Percentiles rank a stretch among this genome's conserved stretches.
These are phyloP conservation scores for Fusarium staphyleae DNA, from an alignment of 2,329 filamentous ascomycete genomes.

Conservation along the genomic window DNA sequence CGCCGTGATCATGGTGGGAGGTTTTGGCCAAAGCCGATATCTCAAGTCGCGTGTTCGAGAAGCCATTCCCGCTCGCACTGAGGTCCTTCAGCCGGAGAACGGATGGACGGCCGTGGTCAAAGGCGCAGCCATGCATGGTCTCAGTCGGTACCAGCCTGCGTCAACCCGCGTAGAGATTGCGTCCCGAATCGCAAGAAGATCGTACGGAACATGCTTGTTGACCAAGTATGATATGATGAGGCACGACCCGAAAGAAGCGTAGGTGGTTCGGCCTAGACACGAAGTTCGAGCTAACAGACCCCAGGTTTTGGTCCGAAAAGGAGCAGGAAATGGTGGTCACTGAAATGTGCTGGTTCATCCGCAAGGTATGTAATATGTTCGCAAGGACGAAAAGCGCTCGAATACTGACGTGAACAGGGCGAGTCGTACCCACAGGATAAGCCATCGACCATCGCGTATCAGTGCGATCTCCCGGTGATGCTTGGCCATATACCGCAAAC, in stretches of 20 bases:
- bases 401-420: constrained; percentile 39
- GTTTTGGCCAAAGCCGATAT: constrained; percentile 56
- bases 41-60: constrained; percentile 51
- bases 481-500: constrained; percentile 47
- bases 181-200: constrained; percentile 48
- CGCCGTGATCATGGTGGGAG: constrained; percentile 57
- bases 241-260: constrained; percentile 49
- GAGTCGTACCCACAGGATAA: constrained; percentile 49
- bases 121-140: constrained; percentile 56
- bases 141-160: constrained; percentile 43
- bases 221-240: constrained; percentile 47
- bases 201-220: constrained; percentile 49
- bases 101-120: constrained; percentile 60
- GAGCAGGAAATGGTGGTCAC: constrained; percentile 47
- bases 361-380: constrained; percentile 42
- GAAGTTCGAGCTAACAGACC: constrained; percentile 19
- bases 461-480: constrained; percentile 49
- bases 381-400: not conserved
- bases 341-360: constrained; percentile 52
- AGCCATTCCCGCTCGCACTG: constrained; percentile 45
- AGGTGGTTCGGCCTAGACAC: constrained; percentile 16
- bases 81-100: constrained; percentile 57
- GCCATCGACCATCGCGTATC: constrained; percentile 48
- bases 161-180: constrained; percentile 43
- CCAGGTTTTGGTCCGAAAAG: constrained; percentile 49